These are phyloP conservation scores for Cryptococcus amylolentus DNA, from an alignment of 1,284 basidiomycete genomes.

Conservation along the genomic window DNA sequence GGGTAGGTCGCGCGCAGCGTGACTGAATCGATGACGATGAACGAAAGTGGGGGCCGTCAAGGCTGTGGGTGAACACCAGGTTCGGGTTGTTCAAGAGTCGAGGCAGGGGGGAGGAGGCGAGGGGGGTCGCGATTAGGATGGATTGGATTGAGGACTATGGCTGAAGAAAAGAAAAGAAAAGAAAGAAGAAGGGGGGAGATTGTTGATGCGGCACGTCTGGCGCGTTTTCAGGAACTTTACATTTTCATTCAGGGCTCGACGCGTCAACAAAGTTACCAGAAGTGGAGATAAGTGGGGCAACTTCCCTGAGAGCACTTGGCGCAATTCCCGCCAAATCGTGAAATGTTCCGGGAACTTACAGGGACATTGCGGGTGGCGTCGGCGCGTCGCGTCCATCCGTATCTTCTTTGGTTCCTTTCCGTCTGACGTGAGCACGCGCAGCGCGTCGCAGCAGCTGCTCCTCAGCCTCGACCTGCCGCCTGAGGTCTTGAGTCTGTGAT, in stretches of 20 bases:
- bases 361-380: no score
- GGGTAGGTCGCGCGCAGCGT: not conserved
- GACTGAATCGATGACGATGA: constrained; percentile 1
- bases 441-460: no score
- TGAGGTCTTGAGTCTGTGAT: no score
- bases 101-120: constrained; percentile 2
- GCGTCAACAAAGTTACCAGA: constrained; percentile 8
- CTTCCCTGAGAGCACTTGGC: constrained; percentile 29
- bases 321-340: not conserved
- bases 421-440: no score
- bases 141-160: not conserved
- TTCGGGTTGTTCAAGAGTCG: constrained; percentile 10
- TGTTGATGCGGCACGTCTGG: not conserved
- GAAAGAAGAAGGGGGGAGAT: not conserved
- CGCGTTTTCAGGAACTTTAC: constrained; percentile 1
- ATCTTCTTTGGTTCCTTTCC: no score
- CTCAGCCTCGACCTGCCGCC: no score
- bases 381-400: no score
- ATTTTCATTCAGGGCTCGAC: not conserved
- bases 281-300: constrained; percentile 21
- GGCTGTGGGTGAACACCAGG: constrained; percentile 30
- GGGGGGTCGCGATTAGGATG: constrained; percentile 3
- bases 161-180: constrained; percentile 5
- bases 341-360: no score
- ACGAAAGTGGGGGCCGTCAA: constrained; percentile 32